Evolutionary conservation across 108 stramenopile genomes (phyloP), one percentile per base, ranked within the genome.

Genomic region (Chaetoceros muelleri): DNA sequence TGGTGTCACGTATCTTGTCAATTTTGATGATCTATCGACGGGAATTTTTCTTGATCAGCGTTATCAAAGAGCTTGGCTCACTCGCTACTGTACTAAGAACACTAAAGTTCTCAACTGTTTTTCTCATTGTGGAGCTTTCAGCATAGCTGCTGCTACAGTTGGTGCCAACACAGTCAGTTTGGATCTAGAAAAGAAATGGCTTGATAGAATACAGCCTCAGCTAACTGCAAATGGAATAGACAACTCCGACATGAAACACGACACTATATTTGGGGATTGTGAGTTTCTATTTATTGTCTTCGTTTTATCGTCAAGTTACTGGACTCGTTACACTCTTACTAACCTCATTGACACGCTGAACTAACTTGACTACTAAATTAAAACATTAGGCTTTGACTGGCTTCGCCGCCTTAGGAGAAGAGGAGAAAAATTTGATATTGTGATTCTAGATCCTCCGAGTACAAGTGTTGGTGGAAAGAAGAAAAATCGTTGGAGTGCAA

Each of bases 21-120:
- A 66, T 23, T 61, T 90, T 23, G 84, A 85, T 28, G 81, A 83
- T 48, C 69, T 86, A 44, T 90, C 89, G 22, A 86, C 89, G 17
- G 89, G 89, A 30, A 83, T 90, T 28, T 90, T 86, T 46, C 66
- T 90, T 21, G 89, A 90, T 49, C 85, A 86, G 52, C 66, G 85
- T 22, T 72, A 76, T 17, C 80, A 86, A 46, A 70, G 89, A 27
- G 76, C 73, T 24, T 90, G 83, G 79, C 66, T 90, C 48, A 62
- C 81, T 1, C 61, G 68, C 3, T 62, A 84, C 46, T 85, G 84
- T 54, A 68, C 70, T 16, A 52, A 66, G 19, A 63, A 78, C 20
- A 90, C 89, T 1, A 68, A 78, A 31, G 81, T 90, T 2, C 70
- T 90, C 58, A 90, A 90, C 57, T 84, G 84, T 47, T 90, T 90